Base-by-base conservation (phyloP, 768 basidiomycete genomes). In the Psilocybe cyanescens region DNA sequence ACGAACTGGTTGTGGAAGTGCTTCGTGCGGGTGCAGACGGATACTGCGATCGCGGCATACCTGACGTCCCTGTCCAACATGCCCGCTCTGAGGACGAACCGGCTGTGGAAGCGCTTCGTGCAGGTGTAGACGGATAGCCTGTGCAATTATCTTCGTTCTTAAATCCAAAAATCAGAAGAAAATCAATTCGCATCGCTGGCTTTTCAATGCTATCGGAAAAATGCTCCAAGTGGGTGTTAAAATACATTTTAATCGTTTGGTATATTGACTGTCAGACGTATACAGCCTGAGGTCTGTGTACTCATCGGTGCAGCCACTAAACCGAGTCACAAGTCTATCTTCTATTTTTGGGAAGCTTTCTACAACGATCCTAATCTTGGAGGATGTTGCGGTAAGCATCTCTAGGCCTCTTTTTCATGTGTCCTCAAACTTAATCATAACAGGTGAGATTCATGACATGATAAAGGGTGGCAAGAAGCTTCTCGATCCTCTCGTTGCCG, bases 111-210 rank as follows among this genome's bases (percentile, higher is more conserved):
- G 19, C 1, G 19, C 19, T 19, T 19, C 19, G 19, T 19, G 19
- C 19, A 19, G 19, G 19, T 19, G 19, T 19, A 19, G 19, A 19
- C 19, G 19, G 19, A 19, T 19, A 19, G 2, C 94, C 95, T 0
- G 94, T 97, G 3, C 92, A 94, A 89, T 97, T 67, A 95, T 97
- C 60, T 83, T 97, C 56, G 87, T 95, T 58, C 76, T 97, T 67
- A 97, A 97, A 75, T 92, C 93, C 6, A 91, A 96, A 97, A 97
- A n/a, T 77, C 88, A 92, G 73, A 96, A 95, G 82, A 96, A 97
- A 80, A 95, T 95, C 76, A 95, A 95, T n/a, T n/a, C 92, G 57
- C 95, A 97, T 76, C 88, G 95, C 45, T 97, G 95, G 95, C 80
- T 97, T 29, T 96, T 98, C 82, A 96, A 98, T 66, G 95, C 93